A percentile compares a stretch with the other conserved stretches of the same genome.
These are phyloP conservation scores for Nigrospora oryzae DNA, from an alignment of 2,329 filamentous ascomycete genomes.

Conservation along the genomic window DNA sequence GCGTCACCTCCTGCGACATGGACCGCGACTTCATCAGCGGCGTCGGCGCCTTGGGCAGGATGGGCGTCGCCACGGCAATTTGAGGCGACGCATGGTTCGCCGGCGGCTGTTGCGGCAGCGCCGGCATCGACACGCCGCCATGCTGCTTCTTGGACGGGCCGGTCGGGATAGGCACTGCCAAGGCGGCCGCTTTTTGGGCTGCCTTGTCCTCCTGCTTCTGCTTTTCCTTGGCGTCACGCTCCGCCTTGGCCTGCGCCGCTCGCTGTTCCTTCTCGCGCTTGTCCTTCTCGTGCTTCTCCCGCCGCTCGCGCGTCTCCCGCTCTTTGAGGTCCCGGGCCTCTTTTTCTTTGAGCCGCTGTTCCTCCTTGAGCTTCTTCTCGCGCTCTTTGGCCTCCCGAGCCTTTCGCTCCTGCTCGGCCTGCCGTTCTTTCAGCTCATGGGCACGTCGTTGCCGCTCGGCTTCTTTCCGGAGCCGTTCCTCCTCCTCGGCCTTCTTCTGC, in stretches of 20 bases:
- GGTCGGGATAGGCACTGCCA: conserved; percentile 18
- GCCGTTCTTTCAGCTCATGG: conserved; percentile 78
- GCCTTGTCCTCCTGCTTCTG: conserved; percentile 36
- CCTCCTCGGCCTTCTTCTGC: conserved; percentile 82
- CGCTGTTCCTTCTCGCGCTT: conserved; percentile 50
- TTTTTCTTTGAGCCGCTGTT: conserved; percentile 70
- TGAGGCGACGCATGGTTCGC: conserved; percentile 68
- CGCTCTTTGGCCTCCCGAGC: conserved; percentile 69
- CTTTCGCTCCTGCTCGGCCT: conserved; percentile 80
- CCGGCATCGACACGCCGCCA: conserved; percentile 35
- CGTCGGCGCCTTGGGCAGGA: conserved; percentile 72
- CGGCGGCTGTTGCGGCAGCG: conserved; percentile 51
- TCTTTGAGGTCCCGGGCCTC: conserved; percentile 65
- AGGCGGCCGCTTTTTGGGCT: conserved; percentile 28
- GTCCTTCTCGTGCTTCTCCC: conserved; percentile 49
- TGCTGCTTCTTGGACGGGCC: conserved; percentile 29
- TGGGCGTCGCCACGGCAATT: conserved; percentile 69
- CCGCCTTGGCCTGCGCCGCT: conserved; percentile 31
- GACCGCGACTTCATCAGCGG: conserved; percentile 65
- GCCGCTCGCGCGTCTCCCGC: conserved; percentile 49
- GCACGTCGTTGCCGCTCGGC: conserved; percentile 71
- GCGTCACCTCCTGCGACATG: conserved; percentile 68
- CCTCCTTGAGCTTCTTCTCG: conserved; percentile 79
- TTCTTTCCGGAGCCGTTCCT: conserved; percentile 77
- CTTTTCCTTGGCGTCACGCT: conserved; percentile 38